Percentiles rank a stretch among this genome's conserved stretches.
Conservation (phyloP, 805 yeast species). For the Cyberlindnera maritima region DNA sequence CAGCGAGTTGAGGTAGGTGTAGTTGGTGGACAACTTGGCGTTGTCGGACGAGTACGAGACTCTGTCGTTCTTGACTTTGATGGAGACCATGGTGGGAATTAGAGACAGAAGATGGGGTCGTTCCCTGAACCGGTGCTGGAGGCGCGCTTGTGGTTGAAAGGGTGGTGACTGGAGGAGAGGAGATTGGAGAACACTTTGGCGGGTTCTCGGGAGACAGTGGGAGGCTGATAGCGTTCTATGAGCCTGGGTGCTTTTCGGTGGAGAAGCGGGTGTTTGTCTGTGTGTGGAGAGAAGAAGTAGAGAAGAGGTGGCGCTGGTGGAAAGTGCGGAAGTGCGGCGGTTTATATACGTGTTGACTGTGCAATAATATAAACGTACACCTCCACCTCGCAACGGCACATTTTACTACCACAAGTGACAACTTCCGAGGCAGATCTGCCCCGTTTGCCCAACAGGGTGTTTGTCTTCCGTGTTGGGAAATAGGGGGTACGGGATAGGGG, state of each 20-base stretch:
- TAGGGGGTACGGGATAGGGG: no score
- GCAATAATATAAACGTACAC: no score
- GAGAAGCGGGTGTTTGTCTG: neutral
- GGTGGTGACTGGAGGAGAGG: slow-evolving; percentile 29
- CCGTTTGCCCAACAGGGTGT: neutral
- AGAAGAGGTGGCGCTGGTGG: no score
- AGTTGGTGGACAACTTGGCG: slow-evolving; percentile 51
- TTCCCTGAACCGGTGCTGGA: slow-evolving; percentile 25
- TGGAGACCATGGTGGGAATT: slow-evolving; percentile 24
- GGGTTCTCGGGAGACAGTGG: slow-evolving; percentile 6
- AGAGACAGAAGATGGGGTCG: slow-evolving; percentile 21
- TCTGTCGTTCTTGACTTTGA: slow-evolving; percentile 54
- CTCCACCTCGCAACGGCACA: no score
- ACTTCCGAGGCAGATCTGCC: neutral
- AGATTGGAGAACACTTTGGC: slow-evolving; percentile 28
- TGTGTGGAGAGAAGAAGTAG: no score
- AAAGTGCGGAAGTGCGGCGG: neutral
- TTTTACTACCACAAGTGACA: no score
- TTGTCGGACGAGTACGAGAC: slow-evolving; percentile 43
- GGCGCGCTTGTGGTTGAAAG: slow-evolving; percentile 28
- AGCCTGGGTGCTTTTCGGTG: neutral
- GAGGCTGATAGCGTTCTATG: slow-evolving; percentile 4
- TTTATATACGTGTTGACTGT: no score
- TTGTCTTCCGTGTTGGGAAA: neutral
- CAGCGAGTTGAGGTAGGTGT: slow-evolving; percentile 66